Evolutionary conservation across 148 eudicot genomes (phyloP), one percentile per base, ranked within the genome.

Genomic region (Fallopia convolvulus): DNA sequence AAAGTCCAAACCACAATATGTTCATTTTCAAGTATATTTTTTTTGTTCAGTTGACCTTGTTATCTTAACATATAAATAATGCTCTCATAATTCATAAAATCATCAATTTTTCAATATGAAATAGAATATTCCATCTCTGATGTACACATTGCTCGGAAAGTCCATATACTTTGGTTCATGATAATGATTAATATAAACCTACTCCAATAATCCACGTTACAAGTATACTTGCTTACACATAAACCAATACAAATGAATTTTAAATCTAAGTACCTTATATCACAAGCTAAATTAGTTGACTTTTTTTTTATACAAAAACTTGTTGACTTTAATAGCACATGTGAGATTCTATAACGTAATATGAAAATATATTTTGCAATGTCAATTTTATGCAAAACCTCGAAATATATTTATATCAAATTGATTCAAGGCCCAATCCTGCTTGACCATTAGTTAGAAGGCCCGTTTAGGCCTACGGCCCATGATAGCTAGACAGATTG

Each of bases 221-320:
- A 12, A 12, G 30, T 32, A 4, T 63, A 63, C 23, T 63, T 52
- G 58, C 4, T 30, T 26, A 9, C 70, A 26, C 70, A 63, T 63
- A 63, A 63, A 30, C 70, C 12, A 10, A 63, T 12, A 63, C 39
- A 63, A 63, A 12, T 63, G 15, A 12, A 8, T 63, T 63, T 26
- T 30, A 8, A 8, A 32, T 12, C 39, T 32, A 63, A 63, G 36
- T 61, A 26, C 39, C 70, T 30, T 63, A 15, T 30, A 26, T 30
- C 39, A 30, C 70, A 63, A 63, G 70, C 70, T 63, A 63, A 10
- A 63, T 17, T 63, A 63, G 70, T 63, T 63, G 70, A 63, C 70
- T 20, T 63, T 63, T 55, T n/a, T 11, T 55, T 11, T 2, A 11
- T 30, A 18, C 70, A 26, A 30, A 4, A 61, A 63, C 39, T 63